Conservation (phyloP, 495 filamentous ascomycete genomes). For the Trichoderma reesei region DNA sequence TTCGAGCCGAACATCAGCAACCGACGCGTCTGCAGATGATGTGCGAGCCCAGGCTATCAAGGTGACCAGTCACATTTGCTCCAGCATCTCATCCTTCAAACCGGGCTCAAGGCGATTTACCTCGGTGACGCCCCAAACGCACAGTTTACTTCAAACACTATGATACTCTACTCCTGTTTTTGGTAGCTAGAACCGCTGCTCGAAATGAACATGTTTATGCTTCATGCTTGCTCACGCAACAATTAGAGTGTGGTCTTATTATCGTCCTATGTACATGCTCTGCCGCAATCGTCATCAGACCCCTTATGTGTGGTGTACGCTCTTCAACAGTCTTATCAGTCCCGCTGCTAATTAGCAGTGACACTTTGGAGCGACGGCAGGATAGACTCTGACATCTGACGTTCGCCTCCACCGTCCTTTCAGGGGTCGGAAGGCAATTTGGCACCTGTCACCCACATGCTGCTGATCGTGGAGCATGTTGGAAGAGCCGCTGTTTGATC, state of each 20-base stretch:
- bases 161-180: neutral
- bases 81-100: no score
- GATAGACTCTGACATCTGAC: neutral
- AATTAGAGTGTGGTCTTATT: no score
- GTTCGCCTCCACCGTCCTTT: neutral
- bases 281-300: no score
- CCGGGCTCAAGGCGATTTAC: neutral
- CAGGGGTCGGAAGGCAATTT: neutral
- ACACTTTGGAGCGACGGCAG: no score
- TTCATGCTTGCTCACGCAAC: no score
- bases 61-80: neutral
- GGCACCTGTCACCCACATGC: neutral
- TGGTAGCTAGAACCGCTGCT: neutral
- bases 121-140: neutral
- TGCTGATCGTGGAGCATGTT: slow-evolving; percentile 1
- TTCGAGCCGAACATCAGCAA: neutral
- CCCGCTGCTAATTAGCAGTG: no score
- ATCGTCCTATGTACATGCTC: no score
- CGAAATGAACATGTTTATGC: neutral
- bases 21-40: neutral
- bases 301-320: no score
- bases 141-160: neutral
- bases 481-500: neutral
- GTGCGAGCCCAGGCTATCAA: neutral
- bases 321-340: no score